Conservation (phyloP, 75 land plant species). For the Isoetes taiwanensis region DNA sequence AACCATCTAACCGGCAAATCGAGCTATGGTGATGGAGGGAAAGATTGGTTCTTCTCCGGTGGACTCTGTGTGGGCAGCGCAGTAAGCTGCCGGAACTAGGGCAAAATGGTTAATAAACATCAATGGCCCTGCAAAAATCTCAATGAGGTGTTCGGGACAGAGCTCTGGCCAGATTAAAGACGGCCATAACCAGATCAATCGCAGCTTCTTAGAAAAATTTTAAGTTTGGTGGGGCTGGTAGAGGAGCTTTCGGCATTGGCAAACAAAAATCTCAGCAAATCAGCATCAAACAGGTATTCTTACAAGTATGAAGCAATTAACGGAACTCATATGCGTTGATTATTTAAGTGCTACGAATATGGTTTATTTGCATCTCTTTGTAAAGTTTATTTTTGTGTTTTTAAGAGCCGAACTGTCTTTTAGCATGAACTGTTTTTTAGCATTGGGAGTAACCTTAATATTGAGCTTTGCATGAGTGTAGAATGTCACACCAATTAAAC, state of each 20-base stretch:
- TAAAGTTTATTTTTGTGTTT: background rate
- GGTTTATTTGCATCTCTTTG: background rate
- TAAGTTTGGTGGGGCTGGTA: background rate
- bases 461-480: background rate
- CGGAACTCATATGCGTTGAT: background rate
- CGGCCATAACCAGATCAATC: too few relatives aligned
- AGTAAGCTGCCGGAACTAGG: too few relatives aligned
- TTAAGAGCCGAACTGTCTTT: background rate
- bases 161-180: too few relatives aligned
- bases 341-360: background rate
- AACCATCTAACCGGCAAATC: too few relatives aligned
- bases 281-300: constrained; percentile 33
- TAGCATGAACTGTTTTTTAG: constrained; percentile 7
- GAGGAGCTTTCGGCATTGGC: constrained; percentile 5
- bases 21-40: too few relatives aligned
- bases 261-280: constrained; percentile 8
- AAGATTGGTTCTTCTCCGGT: too few relatives aligned
- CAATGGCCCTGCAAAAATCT: too few relatives aligned
- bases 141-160: too few relatives aligned
- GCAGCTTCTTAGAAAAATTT: too few relatives aligned
- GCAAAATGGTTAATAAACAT: too few relatives aligned
- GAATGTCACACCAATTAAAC: too few relatives aligned
- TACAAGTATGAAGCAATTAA: background rate
- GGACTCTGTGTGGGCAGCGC: too few relatives aligned
- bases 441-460: background rate